Evolutionary conservation across 1,284 basidiomycete genomes (phyloP).

Genomic region (Fomitiporia mediterranea): DNA sequence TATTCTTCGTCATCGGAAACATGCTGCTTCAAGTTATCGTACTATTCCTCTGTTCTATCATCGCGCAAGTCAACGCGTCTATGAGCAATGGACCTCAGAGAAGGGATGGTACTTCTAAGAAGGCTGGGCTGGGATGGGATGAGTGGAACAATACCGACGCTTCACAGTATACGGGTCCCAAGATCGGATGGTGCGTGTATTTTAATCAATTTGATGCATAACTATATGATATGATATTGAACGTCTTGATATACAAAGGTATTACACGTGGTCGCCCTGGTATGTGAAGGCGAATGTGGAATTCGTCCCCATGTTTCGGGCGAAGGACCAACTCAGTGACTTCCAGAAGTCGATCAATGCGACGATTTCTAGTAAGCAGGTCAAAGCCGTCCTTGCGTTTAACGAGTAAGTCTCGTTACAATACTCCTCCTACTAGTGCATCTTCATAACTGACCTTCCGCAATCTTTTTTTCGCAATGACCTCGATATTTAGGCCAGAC

Average conservation of each 20-base stretch:
- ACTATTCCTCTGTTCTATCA: background rate
- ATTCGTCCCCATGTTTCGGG: conserved; percentile 39
- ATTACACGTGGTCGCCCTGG: conserved; percentile 33
- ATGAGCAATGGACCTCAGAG: too few species aligned
- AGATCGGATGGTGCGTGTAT: conserved; percentile 29
- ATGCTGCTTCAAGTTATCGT: background rate
- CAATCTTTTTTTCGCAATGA: background rate
- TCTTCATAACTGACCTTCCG: too few species aligned
- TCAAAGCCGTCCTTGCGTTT: conserved; percentile 31
- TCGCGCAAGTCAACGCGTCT: too few species aligned
- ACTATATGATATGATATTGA: background rate
- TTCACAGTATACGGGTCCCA: conserved; percentile 31
- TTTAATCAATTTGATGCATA: background rate
- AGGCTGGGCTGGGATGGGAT: conserved; percentile 33
- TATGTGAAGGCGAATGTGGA: conserved; percentile 27
- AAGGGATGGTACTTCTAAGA: conserved; percentile 21
- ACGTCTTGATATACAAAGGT: conserved; percentile 25
- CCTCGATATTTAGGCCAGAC: conserved; percentile 24
- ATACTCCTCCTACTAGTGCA: background rate
- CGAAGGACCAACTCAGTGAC: conserved; percentile 27
- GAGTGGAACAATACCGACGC: conserved; percentile 26
- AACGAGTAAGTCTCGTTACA: conserved; percentile 30
- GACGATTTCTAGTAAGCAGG: conserved; percentile 26
- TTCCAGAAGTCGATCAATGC: conserved; percentile 30
- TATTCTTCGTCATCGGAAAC: background rate